These are phyloP conservation scores for Chlorella sorokiniana DNA, from an alignment of 139 green algal species.

Conservation along the genomic window DNA sequence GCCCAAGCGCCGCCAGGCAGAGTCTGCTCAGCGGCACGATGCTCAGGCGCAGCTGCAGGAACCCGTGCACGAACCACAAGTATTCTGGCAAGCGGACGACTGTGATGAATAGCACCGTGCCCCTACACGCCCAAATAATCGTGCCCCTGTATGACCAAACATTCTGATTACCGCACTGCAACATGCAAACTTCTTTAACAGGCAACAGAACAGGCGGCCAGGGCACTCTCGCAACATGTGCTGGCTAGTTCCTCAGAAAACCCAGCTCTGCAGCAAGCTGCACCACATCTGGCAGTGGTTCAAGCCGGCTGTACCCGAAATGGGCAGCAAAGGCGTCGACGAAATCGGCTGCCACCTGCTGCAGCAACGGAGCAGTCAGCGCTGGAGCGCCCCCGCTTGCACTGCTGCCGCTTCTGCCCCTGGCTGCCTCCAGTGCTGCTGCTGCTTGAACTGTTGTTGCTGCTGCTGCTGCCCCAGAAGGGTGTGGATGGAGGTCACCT, in stretches of 20 bases:
- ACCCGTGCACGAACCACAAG: too few relatives aligned
- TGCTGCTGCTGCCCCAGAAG: constrained; percentile 20
- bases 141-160: too few relatives aligned
- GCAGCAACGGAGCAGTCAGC: background rate
- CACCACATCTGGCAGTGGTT: constrained; percentile 15
- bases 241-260: background rate
- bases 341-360: constrained; percentile 20
- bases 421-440: constrained; percentile 5
- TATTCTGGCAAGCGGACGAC: background rate
- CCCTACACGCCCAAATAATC: too few relatives aligned
- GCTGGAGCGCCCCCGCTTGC: background rate
- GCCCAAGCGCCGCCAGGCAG: background rate
- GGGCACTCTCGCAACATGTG: too few relatives aligned
- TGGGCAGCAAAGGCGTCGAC: constrained; percentile 9
- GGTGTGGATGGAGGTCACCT: constrained; percentile 50
- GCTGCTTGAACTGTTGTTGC: background rate
- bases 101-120: too few relatives aligned
- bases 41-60: background rate
- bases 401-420: background rate
- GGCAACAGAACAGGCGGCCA: too few relatives aligned
- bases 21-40: background rate
- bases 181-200: too few relatives aligned
- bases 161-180: too few relatives aligned
- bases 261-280: constrained; percentile 12
- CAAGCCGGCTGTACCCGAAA: constrained; percentile 15